Evolutionary conservation across 1,284 basidiomycete species (phyloP).

Genomic region (Cutaneotrichosporon dermatis): DNA sequence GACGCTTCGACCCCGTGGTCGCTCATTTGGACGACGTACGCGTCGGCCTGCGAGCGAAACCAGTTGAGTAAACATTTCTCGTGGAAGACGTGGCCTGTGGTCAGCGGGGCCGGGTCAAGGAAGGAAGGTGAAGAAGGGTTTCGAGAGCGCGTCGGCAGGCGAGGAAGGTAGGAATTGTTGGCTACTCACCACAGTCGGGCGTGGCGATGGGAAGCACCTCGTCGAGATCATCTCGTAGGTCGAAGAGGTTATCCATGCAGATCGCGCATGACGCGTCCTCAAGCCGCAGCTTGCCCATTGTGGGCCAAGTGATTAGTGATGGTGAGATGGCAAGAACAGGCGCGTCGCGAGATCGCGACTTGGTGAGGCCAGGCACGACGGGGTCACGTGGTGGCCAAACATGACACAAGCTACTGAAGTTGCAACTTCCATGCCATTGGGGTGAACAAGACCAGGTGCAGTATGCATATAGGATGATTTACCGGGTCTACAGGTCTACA

Average conservation of each 20-base stretch:
- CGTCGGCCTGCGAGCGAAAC: conserved; percentile 30
- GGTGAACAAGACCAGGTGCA: background rate
- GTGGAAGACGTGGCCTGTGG: conserved; percentile 43
- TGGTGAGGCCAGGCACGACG: background rate
- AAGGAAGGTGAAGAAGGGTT: no score
- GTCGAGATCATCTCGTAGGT: conserved; percentile 34
- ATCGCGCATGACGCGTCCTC: conserved; percentile 36
- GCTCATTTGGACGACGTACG: conserved; percentile 20
- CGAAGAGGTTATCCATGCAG: conserved; percentile 42
- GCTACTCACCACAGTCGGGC: conserved; percentile 39
- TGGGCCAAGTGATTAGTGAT: no score
- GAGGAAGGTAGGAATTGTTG: no score
- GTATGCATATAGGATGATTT: background rate
- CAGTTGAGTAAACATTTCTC: conserved; percentile 34
- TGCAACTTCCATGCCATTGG: background rate
- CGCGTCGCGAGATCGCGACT: background rate
- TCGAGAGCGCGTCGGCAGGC: no score
- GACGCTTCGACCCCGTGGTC: conserved; percentile 17
- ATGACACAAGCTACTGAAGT: background rate
- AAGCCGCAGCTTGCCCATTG: background rate
- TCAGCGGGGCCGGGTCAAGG: background rate
- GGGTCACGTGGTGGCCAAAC: background rate
- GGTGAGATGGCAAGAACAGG: background rate
- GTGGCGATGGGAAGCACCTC: conserved; percentile 33
- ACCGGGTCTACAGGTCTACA: background rate